These are phyloP conservation scores for Tremella mesenterica DNA, from an alignment of 768 basidiomycete genomes.

Conservation along the genomic window DNA sequence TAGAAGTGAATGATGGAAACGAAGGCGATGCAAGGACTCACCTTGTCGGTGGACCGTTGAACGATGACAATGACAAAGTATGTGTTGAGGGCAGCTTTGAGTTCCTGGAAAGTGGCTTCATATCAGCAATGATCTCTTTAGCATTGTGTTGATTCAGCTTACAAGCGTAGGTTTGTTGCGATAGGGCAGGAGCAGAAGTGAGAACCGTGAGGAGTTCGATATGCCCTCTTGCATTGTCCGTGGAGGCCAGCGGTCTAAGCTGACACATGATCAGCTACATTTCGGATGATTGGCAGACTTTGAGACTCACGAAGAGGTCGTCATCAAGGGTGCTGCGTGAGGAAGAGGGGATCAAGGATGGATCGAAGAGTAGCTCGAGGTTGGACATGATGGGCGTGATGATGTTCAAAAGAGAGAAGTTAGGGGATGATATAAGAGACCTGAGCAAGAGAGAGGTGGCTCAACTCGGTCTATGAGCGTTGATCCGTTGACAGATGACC, in stretches of 20 bases:
- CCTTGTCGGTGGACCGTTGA: slow-evolving; percentile 57
- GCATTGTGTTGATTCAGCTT: slow-evolving; percentile 50
- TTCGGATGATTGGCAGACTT: background rate
- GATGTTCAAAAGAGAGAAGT: no score
- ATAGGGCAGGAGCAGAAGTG: slow-evolving; percentile 60
- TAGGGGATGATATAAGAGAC: no score
- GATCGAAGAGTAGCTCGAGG: slow-evolving; percentile 13
- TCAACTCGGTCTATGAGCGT: no score
- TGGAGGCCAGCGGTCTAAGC: slow-evolving; percentile 82
- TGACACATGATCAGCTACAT: slow-evolving; percentile 40
- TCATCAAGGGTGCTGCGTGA: slow-evolving; percentile 3
- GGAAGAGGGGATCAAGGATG: slow-evolving; percentile 7
- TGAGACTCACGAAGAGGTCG: slow-evolving; percentile 12
- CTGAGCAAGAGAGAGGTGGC: no score
- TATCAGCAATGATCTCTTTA: background rate
- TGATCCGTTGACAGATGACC: no score
- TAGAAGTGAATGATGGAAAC: no score
- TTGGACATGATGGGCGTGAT: background rate
- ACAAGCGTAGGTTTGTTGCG: slow-evolving; percentile 59
- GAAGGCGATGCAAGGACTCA: no score
- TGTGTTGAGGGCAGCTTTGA: slow-evolving; percentile 46
- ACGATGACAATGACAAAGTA: slow-evolving; percentile 84
- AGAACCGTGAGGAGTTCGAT: slow-evolving; percentile 69
- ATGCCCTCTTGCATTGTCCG: slow-evolving; percentile 74
- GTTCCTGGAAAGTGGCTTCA: slow-evolving; percentile 25